phyloP scores from a whole-genome alignment of 345 rosid genomes.

The Boechera stricta region DNA sequence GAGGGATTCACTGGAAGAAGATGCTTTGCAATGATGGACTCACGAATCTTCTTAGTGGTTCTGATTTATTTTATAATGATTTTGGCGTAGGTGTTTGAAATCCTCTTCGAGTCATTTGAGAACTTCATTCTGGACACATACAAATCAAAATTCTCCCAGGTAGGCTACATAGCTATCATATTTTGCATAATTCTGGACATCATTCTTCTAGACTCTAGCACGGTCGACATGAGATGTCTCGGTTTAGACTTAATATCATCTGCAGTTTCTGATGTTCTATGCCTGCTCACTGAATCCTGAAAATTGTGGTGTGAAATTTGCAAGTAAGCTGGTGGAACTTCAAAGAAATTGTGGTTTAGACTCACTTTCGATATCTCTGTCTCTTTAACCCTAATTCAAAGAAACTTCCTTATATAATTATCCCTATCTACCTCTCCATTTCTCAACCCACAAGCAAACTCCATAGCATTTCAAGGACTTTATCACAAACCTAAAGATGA shows the following conservation, averaged over 20 bases:
- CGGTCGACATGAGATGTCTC: conserved; percentile 4
- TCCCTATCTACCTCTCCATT: conserved; percentile 28
- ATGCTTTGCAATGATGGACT: neutral
- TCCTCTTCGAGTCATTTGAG: conserved; percentile 70
- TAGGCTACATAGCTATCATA: conserved; percentile 36
- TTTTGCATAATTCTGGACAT: neutral
- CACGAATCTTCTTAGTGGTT: neutral
- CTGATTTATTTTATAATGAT: neutral
- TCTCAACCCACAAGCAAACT: conserved; percentile 33
- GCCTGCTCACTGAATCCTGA: conserved; percentile 88
- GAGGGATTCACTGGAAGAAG: too few relatives aligned
- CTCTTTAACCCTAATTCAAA: conserved; percentile 32
- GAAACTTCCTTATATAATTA: conserved; percentile 41
- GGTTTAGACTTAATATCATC: conserved; percentile 15
- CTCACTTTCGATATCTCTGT: neutral
- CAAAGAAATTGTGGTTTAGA: too few relatives aligned
- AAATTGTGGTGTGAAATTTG: conserved; percentile 74
- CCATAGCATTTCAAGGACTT: conserved; percentile 34
- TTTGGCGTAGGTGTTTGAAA: conserved; percentile 68
- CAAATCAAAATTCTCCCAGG: conserved; percentile 93
- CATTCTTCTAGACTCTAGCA: neutral
- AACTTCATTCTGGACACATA: conserved; percentile 62
- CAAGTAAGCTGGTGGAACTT: conserved; percentile 53
- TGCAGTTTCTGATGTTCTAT: conserved; percentile 92
- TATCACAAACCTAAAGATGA: conserved; percentile 23